These are phyloP conservation scores for Diaporthe destruens DNA, from an alignment of 2,329 filamentous ascomycete species.

Conservation along the genomic window DNA sequence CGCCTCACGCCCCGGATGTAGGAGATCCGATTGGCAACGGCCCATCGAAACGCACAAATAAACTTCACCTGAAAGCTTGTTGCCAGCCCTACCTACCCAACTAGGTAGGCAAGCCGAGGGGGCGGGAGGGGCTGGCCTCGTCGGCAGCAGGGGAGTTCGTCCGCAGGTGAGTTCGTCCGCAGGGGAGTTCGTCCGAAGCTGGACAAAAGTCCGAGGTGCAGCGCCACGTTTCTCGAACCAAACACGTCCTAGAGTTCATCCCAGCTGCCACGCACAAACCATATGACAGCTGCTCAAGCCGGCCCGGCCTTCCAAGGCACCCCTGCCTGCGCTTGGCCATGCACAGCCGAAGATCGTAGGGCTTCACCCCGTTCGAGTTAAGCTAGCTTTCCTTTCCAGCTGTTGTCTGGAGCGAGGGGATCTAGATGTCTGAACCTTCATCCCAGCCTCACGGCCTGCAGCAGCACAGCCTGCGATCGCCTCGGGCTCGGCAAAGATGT, in stretches of 20 bases:
- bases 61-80: no score
- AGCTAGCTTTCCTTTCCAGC: constrained; percentile 9
- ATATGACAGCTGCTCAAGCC: neutral
- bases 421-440: constrained; percentile 18
- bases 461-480: neutral
- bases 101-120: no score
- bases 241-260: constrained; percentile 3
- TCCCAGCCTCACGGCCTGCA: constrained; percentile 15
- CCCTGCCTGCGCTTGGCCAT: constrained; percentile 22
- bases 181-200: constrained; percentile 1
- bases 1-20: neutral
- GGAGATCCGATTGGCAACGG: constrained; percentile 26
- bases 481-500: constrained; percentile 6
- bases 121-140: no score
- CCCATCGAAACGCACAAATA: constrained; percentile 14
- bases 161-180: no score
- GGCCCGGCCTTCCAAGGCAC: constrained; percentile 4
- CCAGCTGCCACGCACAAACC: neutral
- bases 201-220: neutral
- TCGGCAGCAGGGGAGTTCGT: no score
- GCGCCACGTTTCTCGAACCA: neutral
- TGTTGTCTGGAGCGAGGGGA: neutral
- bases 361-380: neutral
- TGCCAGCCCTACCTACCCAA: no score
- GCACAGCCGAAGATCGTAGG: constrained; percentile 1